Base-by-base conservation (phyloP, 768 basidiomycete species). In the Amanita jacksonii region DNA sequence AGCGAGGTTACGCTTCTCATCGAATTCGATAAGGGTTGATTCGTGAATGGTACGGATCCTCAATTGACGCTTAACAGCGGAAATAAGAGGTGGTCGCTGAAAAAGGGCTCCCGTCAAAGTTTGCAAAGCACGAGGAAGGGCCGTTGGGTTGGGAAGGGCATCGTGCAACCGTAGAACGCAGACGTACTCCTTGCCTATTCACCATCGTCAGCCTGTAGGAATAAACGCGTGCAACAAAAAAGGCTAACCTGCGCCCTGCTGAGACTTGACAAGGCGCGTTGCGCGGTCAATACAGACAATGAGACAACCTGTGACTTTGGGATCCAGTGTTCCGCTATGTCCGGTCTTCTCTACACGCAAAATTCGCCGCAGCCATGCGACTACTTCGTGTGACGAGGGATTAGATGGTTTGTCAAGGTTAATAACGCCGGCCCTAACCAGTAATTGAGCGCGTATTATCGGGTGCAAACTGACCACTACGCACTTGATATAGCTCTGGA, bases 391-490 rank as follows among this genome's bases (percentile, higher is more conserved):
- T 4, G 93, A 94, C 13, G 93, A 96, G 3, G 94, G 94, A 66
- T 98, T 99, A 24, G 94, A 97, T 18, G 96, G 96, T 60, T 99
- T 99, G 77, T 99, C 96, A 52, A 99, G 74, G 68, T 99, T 99
- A 62, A 99, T 99, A 42, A 97, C 89, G 54, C 96, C 96, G 53
- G 93, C 90, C 71, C 91, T 94, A 51, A n/a, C n/a, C n/a, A n/a
- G n/a, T n/a, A n/a, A n/a, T n/a, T 46, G 49, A 16, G 47, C 34
- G 40, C 48, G 41, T 35, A 48, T n/a, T 18, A 28, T 50, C 19
- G 19, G 6, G 13, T 8, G 12, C 4, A 36, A 31, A 34, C 18
- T 5, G 33, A 33, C 15, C 6, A 13, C 4, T 20, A n/a, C 41
- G 41, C 58, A 89, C 86, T 92, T 94, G 63, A 99, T 79, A 65